Conservation (phyloP, 148 eudicot species). For the Simmondsia chinensis region DNA sequence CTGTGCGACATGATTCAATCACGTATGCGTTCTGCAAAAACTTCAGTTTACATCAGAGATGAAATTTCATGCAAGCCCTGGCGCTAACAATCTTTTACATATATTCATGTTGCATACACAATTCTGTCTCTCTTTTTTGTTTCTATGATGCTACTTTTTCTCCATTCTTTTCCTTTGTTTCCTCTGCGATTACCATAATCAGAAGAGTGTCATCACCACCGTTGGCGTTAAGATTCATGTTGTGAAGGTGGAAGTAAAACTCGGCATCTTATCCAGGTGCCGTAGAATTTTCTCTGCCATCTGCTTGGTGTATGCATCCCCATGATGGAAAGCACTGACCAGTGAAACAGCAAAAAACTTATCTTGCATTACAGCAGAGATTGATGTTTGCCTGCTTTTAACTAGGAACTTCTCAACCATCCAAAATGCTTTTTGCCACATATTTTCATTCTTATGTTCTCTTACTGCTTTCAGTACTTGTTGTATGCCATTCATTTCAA, state of each 20-base stretch:
- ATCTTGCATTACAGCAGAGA: constrained; percentile 46
- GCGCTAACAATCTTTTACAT: too few relatives aligned
- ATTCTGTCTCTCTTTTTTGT: too few relatives aligned
- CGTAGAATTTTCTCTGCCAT: constrained; percentile 73
- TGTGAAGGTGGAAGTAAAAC: constrained; percentile 31
- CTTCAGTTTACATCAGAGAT: too few relatives aligned
- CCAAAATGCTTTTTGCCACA: constrained; percentile 75
- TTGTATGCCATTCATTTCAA: constrained; percentile 29
- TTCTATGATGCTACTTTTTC: too few relatives aligned
- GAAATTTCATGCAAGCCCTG: too few relatives aligned
- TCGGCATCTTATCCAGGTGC: constrained; percentile 58
- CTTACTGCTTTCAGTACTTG: constrained; percentile 49
- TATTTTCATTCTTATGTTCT: constrained; percentile 48
- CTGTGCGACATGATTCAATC: too few relatives aligned
- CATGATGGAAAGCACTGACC: constrained; percentile 64
- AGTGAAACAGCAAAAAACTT: constrained; percentile 39
- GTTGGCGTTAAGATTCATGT: constrained; percentile 17
- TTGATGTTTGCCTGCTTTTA: constrained; percentile 43
- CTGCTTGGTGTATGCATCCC: constrained; percentile 58
- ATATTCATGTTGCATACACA: too few relatives aligned
- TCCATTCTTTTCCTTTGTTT: too few relatives aligned
- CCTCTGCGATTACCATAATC: too few relatives aligned
- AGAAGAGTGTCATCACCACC: too few relatives aligned
- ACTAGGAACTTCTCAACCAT: constrained; percentile 51
- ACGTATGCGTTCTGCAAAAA: too few relatives aligned